Evolutionary conservation across 2,329 filamentous ascomycete species (phyloP), one percentile per base, ranked within the genome.

Genomic region (Sporothrix curviconia): DNA sequence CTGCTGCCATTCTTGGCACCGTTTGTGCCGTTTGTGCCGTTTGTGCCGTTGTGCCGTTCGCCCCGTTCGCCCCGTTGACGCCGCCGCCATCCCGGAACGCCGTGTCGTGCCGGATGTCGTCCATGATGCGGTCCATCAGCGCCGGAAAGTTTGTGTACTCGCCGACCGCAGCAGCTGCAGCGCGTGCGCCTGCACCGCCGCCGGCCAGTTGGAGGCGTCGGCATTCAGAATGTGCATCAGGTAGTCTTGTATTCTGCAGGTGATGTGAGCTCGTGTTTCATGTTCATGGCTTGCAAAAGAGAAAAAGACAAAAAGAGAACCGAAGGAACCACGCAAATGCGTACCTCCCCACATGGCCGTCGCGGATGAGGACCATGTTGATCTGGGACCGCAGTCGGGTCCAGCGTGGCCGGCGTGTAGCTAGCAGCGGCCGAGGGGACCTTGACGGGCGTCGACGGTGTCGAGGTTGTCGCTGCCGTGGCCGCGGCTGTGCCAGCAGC

Each of bases 141-240:
- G 75, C 76, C 2, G 82, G 82, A 67, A 85, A 86, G 5, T 78
- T 83, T 22, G 75, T 77, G 50, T 78, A 76, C 60, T 85, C 79
- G 69, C 81, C 44, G 76, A 78, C 61, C 83, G 83, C 24, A 86
- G 77, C 62, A 86, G 78, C 19, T 75, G 63, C 34, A 85, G 76
- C 39, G 83, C 83, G 69, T 85, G 82, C 56, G 72, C 70, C 65
- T 85, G 81, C 61, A 86, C 73, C 50, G 72, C 65, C 11, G 83
- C 83, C 2, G 83, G 82, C 83, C 83, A 86, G 74, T 86, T 83
- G 62, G 77, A 72, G 4, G 74, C 68, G 70, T 84, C 75, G 50
- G 82, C 73, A 69, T 86, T 74, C 54, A 86, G 79, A 60, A 79
- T 70, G 71, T 86, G 82, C 42, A 85, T 78, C 66, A 86, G 78